Conservation (phyloP, 257 asterid species). For the Euphrasia confusa region DNA sequence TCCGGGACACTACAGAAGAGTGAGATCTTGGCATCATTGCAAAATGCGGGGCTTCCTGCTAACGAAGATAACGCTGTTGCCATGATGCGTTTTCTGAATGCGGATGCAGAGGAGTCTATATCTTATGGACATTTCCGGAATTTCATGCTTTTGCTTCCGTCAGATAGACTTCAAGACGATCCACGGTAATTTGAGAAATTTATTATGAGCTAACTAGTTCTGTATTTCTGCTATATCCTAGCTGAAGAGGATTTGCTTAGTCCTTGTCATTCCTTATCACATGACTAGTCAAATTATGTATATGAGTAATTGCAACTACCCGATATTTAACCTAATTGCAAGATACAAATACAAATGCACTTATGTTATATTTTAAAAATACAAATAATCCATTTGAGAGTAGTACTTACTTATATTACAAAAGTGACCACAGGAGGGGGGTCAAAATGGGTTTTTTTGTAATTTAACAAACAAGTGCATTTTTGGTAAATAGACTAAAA, state of each 20-base stretch:
- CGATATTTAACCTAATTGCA: no score
- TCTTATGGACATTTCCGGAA: slow-evolving; percentile 98
- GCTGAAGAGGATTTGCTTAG: slow-evolving; percentile 6
- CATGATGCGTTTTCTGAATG: slow-evolving; percentile 97
- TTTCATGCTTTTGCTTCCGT: slow-evolving; percentile 96
- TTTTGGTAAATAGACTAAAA: no score
- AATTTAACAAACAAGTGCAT: no score
- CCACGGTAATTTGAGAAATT: slow-evolving; percentile 59
- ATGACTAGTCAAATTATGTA: slow-evolving; percentile 10
- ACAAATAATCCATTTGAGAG: no score
- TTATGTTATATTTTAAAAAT: no score
- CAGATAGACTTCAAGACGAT: slow-evolving; percentile 96
- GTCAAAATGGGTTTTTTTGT: no score
- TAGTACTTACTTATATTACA: no score
- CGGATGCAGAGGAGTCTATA: slow-evolving; percentile 82
- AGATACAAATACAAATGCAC: no score
- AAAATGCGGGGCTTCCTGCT: slow-evolving; percentile 95
- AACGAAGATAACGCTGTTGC: slow-evolving; percentile 99
- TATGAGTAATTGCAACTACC: no score
- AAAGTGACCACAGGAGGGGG: no score
- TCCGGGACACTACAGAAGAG: slow-evolving; percentile 93
- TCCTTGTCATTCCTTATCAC: not conserved
- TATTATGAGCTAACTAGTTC: not conserved
- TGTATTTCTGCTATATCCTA: not conserved
- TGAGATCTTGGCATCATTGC: slow-evolving; percentile 79